These are phyloP conservation scores for Hanseniaspora clermontiae DNA, from an alignment of 805 yeast species.

Conservation along the genomic window DNA sequence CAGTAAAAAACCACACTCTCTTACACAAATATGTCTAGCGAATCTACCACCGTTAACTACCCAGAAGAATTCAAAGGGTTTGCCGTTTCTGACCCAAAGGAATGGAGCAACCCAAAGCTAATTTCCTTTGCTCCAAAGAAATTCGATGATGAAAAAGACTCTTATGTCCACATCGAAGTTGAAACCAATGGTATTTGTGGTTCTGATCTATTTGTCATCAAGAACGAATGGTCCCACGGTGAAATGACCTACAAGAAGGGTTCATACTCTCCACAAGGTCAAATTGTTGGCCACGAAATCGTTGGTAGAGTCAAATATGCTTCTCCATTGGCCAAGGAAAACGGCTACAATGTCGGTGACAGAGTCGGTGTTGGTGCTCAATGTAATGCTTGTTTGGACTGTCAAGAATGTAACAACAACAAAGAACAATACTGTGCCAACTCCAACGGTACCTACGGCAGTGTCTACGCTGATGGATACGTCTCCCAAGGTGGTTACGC, in stretches of 20 bases:
- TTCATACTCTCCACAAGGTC: constrained; percentile 24
- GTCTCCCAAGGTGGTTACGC: constrained; percentile 39
- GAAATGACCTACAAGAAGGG: constrained; percentile 26
- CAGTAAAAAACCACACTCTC: too few species aligned
- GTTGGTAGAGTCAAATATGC: constrained; percentile 23
- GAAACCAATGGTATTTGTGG: constrained; percentile 55
- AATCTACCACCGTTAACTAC: constrained; percentile 26
- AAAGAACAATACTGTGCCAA: constrained; percentile 32
- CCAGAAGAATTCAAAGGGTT: constrained; percentile 50
- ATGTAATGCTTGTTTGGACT: constrained; percentile 29
- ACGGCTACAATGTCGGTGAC: constrained; percentile 35
- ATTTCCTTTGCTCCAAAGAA: constrained; percentile 37
- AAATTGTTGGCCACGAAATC: constrained; percentile 27
- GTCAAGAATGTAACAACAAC: constrained; percentile 30
- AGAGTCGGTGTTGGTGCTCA: constrained; percentile 43
- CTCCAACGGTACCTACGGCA: constrained; percentile 28
- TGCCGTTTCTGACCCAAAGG: constrained; percentile 35
- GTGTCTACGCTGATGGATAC: constrained; percentile 26
- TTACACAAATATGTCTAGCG: neutral
- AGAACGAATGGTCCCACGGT: constrained; percentile 37
- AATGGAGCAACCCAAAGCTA: constrained; percentile 43
- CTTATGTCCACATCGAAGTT: constrained; percentile 37
- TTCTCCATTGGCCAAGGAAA: constrained; percentile 17
- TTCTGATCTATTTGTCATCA: constrained; percentile 36
- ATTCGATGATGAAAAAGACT: constrained; percentile 29